Evolutionary conservation across 805 yeast species (phyloP).

Genomic region (Wickerhamiella spandovensis): DNA sequence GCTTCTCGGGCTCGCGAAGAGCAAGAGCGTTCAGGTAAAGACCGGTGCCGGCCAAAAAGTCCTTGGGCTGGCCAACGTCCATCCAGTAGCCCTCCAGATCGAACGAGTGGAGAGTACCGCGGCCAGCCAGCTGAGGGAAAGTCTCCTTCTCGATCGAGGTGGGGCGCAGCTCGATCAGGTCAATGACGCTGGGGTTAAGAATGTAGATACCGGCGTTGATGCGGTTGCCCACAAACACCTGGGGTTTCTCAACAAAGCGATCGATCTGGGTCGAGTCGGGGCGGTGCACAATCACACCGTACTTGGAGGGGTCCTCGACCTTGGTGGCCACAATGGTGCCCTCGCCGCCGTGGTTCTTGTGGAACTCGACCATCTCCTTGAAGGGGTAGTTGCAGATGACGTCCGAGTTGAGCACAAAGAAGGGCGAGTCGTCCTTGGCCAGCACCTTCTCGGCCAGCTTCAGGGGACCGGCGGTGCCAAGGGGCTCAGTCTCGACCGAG

Average conservation of each 20-base stretch:
- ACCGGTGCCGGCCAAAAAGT: constrained; percentile 91
- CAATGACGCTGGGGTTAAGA: constrained; percentile 93
- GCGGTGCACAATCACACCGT: constrained; percentile 98
- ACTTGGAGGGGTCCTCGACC: constrained; percentile 98
- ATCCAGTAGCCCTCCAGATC: constrained; percentile 99
- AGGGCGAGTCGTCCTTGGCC: constrained; percentile 90
- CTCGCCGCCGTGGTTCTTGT: constrained; percentile 87
- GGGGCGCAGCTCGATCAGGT: constrained; percentile 93
- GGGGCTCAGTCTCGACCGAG: constrained; percentile 97
- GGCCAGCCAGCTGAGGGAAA: constrained; percentile 89
- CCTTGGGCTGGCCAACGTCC: constrained; percentile 99
- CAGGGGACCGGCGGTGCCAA: constrained; percentile 99
- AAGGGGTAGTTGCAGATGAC: constrained; percentile 98
- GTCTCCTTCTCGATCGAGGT: constrained; percentile 99
- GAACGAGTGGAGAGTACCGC: constrained; percentile 79
- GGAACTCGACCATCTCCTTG: constrained; percentile 82
- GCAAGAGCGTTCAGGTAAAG: constrained; percentile 77
- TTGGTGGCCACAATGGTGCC: constrained; percentile 99
- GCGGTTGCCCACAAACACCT: constrained; percentile 98
- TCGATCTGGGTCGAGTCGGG: constrained; percentile 91
- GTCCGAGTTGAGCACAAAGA: constrained; percentile 95
- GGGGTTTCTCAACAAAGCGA: constrained; percentile 98
- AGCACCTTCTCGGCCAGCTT: constrained; percentile 90
- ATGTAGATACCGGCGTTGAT: constrained; percentile 98
- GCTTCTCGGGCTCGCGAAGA: constrained; percentile 60